Percentiles rank a stretch among this genome's conserved stretches.
Evolutionary conservation across 164 flowering plant species (phyloP).

Genomic region (Sedum album): DNA sequence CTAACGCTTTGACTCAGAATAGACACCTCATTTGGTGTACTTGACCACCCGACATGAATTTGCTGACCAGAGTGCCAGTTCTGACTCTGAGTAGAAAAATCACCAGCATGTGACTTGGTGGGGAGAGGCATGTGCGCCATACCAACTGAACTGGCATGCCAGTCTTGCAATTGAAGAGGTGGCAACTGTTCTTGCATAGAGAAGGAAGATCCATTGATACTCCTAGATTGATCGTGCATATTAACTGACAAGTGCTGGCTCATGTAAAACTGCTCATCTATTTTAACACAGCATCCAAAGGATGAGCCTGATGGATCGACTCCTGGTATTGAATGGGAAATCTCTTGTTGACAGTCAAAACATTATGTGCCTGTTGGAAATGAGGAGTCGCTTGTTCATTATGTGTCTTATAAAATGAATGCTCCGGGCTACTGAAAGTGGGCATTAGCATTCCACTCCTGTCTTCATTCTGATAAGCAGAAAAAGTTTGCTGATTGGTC

Average conservation of each 20-base stretch:
- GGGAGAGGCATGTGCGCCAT: constrained; percentile 30
- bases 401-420: constrained; percentile 28
- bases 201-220: constrained; percentile 19
- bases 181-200: constrained; percentile 42
- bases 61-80: constrained; percentile 50
- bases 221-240: constrained; percentile 29
- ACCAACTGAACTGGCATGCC: constrained; percentile 31
- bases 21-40: constrained; percentile 23
- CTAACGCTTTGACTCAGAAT: constrained; percentile 32
- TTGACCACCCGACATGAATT: constrained; percentile 41
- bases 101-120: constrained; percentile 24
- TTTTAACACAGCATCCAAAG: constrained; percentile 35
- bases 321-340: constrained; percentile 40
- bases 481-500: constrained; percentile 21
- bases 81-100: constrained; percentile 22
- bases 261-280: constrained; percentile 35
- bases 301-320: constrained; percentile 32
- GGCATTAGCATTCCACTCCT: constrained; percentile 40
- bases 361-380: constrained; percentile 31
- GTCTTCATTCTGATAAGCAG: constrained; percentile 40
- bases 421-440: constrained; percentile 32
- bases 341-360: constrained; percentile 21
- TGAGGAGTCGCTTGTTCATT: constrained; percentile 30
- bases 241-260: constrained; percentile 34
- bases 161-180: constrained; percentile 30